A percentile compares a stretch with the other conserved stretches of the same genome.
Evolutionary conservation across 2,329 filamentous ascomycete species (phyloP).

Genomic region (Sporothrix sp.): DNA sequence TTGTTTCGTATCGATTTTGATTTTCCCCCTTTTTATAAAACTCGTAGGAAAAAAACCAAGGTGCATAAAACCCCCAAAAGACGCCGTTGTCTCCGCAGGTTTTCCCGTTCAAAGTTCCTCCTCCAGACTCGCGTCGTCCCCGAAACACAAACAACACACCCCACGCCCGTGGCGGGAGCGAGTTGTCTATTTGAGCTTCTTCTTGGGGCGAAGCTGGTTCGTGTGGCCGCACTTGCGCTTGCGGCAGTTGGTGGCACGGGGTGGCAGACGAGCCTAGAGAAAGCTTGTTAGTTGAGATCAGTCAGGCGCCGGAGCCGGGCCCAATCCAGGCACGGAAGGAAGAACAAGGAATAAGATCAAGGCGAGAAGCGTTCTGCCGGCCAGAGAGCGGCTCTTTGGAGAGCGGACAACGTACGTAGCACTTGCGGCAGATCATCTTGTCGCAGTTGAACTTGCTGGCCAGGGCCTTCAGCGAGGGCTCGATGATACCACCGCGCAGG

Average conservation of each 20-base stretch:
- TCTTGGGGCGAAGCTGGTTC: slow-evolving; percentile 99
- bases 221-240: slow-evolving; percentile 99
- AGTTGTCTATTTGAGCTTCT: slow-evolving; percentile 59
- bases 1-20: slow-evolving; percentile 3
- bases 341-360: no score
- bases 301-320: neutral
- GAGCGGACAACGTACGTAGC: slow-evolving; percentile 49
- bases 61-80: slow-evolving; percentile 14
- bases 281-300: neutral
- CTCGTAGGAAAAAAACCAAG: slow-evolving; percentile 10
- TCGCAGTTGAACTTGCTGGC: slow-evolving; percentile 99
- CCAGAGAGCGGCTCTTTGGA: slow-evolving; percentile 38
- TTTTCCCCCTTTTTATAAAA: slow-evolving; percentile 9
- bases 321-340: no score
- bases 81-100: slow-evolving; percentile 11
- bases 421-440: slow-evolving; percentile 98
- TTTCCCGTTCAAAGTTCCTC: slow-evolving; percentile 5
- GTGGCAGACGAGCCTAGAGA: slow-evolving; percentile 64
- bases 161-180: slow-evolving; percentile 10
- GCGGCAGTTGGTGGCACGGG: slow-evolving; percentile 98
- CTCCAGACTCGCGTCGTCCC: slow-evolving; percentile 2
- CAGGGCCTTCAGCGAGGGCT: slow-evolving; percentile 96
- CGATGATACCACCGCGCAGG: slow-evolving; percentile 98
- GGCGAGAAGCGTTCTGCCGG: neutral
- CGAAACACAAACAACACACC: slow-evolving; percentile 10